Evolutionary conservation across 2,329 filamentous ascomycete genomes (phyloP), one percentile per base, ranked within the genome.

Genomic region (Verticillium longisporum): DNA sequence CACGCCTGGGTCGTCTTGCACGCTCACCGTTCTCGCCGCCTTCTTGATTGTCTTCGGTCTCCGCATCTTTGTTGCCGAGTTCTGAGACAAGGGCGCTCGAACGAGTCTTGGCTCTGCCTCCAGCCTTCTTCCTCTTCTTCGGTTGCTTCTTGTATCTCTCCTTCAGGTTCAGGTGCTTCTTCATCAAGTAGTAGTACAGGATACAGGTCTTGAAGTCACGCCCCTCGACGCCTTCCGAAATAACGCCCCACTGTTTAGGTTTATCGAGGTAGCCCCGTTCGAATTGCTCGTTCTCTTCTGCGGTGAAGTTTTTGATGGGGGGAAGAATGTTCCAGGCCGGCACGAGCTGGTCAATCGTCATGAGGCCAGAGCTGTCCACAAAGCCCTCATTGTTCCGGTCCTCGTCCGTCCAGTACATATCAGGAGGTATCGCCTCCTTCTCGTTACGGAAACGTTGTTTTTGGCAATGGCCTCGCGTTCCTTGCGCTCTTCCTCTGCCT

Each of bases 141-240:
- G 81, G 84, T 73, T 84, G 86, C 74, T 81, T 86, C 73, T 85
- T 88, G 34, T 89, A 80, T 73, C 90, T 91, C 69, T 91, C 88
- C 71, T 93, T 92, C 63, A 93, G 87, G 64, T 90, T 88, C 53
- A 87, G 83, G 56, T 87, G 82, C 75, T 88, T 89, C 75, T 87
- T 95, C 70, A 88, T 90, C 64, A 90, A 81, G 73, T 95, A 95
- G 74, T 95, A 95, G 73, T 93, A 92, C 70, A 92, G 88, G 67
- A 95, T 95, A 73, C 89, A 92, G 56, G 90, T 85, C 65, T 89
- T 88, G 73, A 91, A 92, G 68, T 90, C 87, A 31, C 90, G 85
- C 34, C 83, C 80, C 0, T 83, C 82, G 6, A 94, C 76, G 31
- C 81, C 80, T 61, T 89, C 85, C 5, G 90, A 88, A 61, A 95